Base-by-base conservation (phyloP, 2,329 filamentous ascomycete genomes). In the Penicillium glabrum region DNA sequence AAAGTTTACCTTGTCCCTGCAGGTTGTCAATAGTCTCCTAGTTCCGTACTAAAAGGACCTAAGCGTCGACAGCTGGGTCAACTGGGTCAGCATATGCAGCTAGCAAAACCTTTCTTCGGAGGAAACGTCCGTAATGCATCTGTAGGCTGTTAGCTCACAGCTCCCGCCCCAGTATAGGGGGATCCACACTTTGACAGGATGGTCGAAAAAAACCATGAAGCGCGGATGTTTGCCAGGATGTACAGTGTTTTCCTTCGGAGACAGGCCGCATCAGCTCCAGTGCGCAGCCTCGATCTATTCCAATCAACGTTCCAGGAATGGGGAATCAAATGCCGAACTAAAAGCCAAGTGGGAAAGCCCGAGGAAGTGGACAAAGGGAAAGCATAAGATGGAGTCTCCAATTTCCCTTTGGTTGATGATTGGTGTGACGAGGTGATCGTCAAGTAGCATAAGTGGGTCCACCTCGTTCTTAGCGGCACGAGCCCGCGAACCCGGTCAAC, bases 401-500 rank as follows among this genome's bases (percentile, higher is more conserved):
- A 67, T 67, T 66, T 67, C 63, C 63, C 48, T 16, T 6, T 10
- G 29, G 41, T 35, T 43, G 35, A 13, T 51, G 35, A 66, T 67
- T 67, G 64, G 64, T 59, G 61, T 56, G 54, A 60, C 29, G 57
- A 57, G 23, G 49, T 51, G 64, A 67, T 67, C 63, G 64, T 56
- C 62, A 54, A 31, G 47, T 33, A 52, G 49, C 33, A 23, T 13
- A 47, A 54, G 59, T 61, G 57, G 60, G 39, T 37, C 61, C 41
- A 33, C 35, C 55, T 56, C 48, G 52, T 61, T 57, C 45, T 53
- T 56, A 55, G 48, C 43, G 62, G 62, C 48, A 60, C 51, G 56
- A 61, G 56, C 54, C 56, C 49, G 52, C 37, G 59, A 61, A 59
- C 59, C 41, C 31, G 61, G 35, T 54, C 54, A 61, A 56, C 51